These are phyloP conservation scores for Phyllosticta paracitricarpa DNA, from an alignment of 2,329 filamentous ascomycete genomes.

Conservation along the genomic window DNA sequence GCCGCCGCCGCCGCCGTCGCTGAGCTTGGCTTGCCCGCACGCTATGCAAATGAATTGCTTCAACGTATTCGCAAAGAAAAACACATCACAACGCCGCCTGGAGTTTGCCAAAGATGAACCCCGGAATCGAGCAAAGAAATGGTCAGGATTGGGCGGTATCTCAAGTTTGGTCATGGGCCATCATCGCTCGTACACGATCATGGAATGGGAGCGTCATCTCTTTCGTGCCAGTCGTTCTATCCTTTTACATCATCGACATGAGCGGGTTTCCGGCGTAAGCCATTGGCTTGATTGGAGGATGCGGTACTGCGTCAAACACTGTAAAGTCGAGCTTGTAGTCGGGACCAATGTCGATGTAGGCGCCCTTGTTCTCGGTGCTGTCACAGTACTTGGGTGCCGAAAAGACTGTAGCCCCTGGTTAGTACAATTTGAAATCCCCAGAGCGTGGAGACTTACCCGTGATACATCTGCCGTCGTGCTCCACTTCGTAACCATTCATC, in stretches of 20 bases:
- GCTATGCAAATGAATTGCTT: not conserved
- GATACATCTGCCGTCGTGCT: conserved; percentile 91
- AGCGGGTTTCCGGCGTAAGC: conserved; percentile 78
- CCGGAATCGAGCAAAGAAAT: not conserved
- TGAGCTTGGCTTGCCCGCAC: not conserved
- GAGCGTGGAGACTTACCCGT: conserved; percentile 51
- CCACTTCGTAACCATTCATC: conserved; percentile 98
- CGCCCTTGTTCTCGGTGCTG: conserved; percentile 93
- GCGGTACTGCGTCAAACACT: conserved; percentile 92
- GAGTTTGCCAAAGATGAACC: not conserved
- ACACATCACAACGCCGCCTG: not conserved
- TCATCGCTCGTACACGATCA: not conserved
- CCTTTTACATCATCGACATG: conserved; percentile 56
- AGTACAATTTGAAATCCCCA: not conserved
- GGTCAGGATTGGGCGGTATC: not conserved
- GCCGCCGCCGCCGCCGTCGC: not conserved
- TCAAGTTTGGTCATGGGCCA: not conserved
- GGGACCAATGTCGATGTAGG: conserved; percentile 91
- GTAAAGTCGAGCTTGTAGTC: conserved; percentile 88
- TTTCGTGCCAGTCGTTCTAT: not conserved
- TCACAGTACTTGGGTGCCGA: conserved; percentile 97
- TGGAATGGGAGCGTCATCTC: not conserved
- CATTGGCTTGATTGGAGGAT: conserved; percentile 93
- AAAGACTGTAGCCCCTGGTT: conserved; percentile 53
- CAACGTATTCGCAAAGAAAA: not conserved